Conservation (phyloP, 352 stramenopile species). For the Pythium phragmiticola region DNA sequence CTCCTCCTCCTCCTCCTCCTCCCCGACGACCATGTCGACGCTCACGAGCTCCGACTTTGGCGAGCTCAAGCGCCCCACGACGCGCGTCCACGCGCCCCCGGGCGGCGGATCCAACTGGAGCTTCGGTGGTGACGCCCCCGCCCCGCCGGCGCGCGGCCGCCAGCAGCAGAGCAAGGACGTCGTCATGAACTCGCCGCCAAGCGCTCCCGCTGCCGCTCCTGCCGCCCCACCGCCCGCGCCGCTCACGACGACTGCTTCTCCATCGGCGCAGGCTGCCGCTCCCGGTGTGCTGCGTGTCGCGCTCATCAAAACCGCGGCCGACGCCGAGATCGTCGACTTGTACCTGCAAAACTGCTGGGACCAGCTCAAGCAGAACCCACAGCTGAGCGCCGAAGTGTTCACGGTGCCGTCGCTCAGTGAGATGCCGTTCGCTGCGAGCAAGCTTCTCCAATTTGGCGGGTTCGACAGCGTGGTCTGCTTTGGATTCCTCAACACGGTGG, state of each 20-base stretch:
- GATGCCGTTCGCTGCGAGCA: constrained; percentile 82
- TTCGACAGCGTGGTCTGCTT: constrained; percentile 81
- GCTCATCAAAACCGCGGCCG: constrained; percentile 72
- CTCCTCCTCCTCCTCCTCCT: too few relatives aligned
- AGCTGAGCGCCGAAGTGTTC: constrained; percentile 57
- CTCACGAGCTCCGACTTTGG: constrained; percentile 82
- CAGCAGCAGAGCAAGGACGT: constrained; percentile 24
- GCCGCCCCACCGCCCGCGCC: constrained; percentile 27
- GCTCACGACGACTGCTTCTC: constrained; percentile 10
- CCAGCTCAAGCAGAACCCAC: constrained; percentile 34
- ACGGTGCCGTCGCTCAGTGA: constrained; percentile 68
- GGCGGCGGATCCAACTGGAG: constrained; percentile 82
- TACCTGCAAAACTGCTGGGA: constrained; percentile 67
- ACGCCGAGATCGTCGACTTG: constrained; percentile 70
- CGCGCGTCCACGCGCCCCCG: constrained; percentile 75
- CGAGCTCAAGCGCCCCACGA: constrained; percentile 82
- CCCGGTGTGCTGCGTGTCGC: constrained; percentile 45
- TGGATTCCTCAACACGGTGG: constrained; percentile 66
- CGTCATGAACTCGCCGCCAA: constrained; percentile 45
- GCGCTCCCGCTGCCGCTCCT: constrained; percentile 24
- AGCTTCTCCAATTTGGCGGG: constrained; percentile 58
- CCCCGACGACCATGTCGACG: constrained; percentile 59
- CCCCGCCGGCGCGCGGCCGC: constrained; percentile 28
- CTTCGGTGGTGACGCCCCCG: constrained; percentile 40
- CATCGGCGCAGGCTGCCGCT: constrained; percentile 6